Base-by-base conservation (phyloP, 805 yeast species). In the Candida andamanensis region DNA sequence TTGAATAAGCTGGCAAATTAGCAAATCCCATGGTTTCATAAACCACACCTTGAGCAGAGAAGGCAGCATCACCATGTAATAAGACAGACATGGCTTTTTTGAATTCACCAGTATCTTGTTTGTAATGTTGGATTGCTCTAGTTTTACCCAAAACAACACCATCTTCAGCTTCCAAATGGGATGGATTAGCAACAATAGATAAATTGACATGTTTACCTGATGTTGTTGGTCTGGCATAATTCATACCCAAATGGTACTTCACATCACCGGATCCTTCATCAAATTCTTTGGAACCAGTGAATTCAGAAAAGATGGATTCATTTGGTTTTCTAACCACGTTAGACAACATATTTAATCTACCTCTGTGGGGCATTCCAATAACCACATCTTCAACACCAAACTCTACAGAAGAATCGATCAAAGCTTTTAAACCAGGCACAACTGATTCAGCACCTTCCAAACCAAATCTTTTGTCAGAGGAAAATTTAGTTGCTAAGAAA, bases 341-440 rank as follows among this genome's bases (percentile, higher is more conserved):
- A 39, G 97, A 86, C 64, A 92, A 76, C 81, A 92, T 89, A 64
- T 92, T 92, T 53, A 92, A 74, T 71, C 99, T 81, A 67, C 99
- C 99, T 76, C 99, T 85, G 67, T 92, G 99, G 33, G 99, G 97
- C 97, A 92, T 92, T 70, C 99, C 99, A 50, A 92, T 82, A 52
- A 90, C 94, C 41, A 92, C 80, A 59, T 90, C 97, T 65, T 89
- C 96, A 32, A 90, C 81, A 50, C 99, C 99, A 41, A 70, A 67
- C 46, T 84, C 94, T 30, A 89, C 97, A 27, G 95, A 75, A 46
- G 87, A 80, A 64, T 92, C 99, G 56, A 92, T 87, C 57, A 92
- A 62, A 30, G 96, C 83, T 71, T 92, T 92, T 73, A 92, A 80
- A 69, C 97, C 98, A 28, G 97, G 97, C 30, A 92, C 85, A 51